Base-by-base conservation (phyloP, 2,329 filamentous ascomycete species). In the Alternaria sp. region DNA sequence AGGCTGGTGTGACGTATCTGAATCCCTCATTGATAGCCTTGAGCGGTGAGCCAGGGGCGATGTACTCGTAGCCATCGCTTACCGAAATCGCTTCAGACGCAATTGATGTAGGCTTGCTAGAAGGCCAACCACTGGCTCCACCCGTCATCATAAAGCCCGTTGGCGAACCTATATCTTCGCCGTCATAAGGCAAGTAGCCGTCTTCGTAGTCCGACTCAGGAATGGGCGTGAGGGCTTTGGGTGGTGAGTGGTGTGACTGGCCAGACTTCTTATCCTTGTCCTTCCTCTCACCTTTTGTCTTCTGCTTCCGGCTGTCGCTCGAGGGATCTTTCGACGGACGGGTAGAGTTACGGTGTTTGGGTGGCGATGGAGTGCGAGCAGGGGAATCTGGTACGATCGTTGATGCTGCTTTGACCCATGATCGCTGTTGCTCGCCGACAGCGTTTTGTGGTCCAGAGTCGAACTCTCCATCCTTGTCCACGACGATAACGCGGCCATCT, bases 401-500 rank as follows among this genome's bases (percentile, higher is more conserved):
- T 47, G 64, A 57, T 6, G 57, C 54, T 30, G 58, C 68, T 57
- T 59, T 62, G 11, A 65, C 26, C 69, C 67, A 67, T n/a, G 59
- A 44, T 21, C 8, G 52, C 47, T 45, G 30, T 43, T 52, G 45
- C 21, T 66, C 43, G n/a, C 21, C 28, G 15, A 10, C 23, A 44
- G 52, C 23, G 13, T 59, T 30, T 19, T 17, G 46, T 15, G 43
- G 25, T 9, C 73, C 74, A 25, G 73, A 74, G 52, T 78, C 75
- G 57, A 67, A 75, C 46, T 72, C 74, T 1, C 69, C 74, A 12
- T 71, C 63, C 10, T 58, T 44, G 30, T 72, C 75, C n/a, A 77
- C 66, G 13, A 78, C 54, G 19, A 76, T 59, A 6, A 78, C 71
- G 21, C 72, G 32, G n/a, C 74, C 74, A 51, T 74, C 64, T 1